These are phyloP conservation scores for Salix viminalis DNA, from an alignment of 345 rosid species.

Conservation along the genomic window DNA sequence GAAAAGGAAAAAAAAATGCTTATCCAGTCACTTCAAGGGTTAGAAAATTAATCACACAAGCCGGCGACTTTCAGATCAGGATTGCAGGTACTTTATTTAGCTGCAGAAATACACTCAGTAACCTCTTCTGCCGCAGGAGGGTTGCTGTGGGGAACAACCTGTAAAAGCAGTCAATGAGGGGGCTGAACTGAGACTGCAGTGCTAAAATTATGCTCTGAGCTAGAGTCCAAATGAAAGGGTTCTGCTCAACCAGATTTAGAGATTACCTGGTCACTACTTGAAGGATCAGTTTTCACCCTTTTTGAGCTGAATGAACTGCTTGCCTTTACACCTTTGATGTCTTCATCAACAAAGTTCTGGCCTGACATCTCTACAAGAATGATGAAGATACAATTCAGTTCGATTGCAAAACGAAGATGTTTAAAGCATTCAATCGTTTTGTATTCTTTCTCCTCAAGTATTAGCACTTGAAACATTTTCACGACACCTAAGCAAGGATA, in stretches of 20 bases:
- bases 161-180: not conserved
- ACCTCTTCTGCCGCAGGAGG: slow-evolving; percentile 3
- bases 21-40: not conserved
- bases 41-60: not conserved
- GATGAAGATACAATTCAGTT: not conserved
- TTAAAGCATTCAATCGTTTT: not conserved
- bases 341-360: slow-evolving; percentile 80
- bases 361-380: slow-evolving; percentile 63
- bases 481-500: not conserved
- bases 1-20: not conserved
- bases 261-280: slow-evolving; percentile 41
- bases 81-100: not conserved
- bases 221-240: not conserved
- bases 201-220: not conserved
- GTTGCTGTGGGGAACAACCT: slow-evolving; percentile 23
- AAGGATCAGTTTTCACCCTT: slow-evolving; percentile 30
- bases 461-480: no score
- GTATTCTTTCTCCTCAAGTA: no score
- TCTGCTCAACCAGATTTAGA: not conserved
- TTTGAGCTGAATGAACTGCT: slow-evolving; percentile 29
- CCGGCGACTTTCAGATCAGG: not conserved
- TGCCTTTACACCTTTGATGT: slow-evolving; percentile 27
- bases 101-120: not conserved
- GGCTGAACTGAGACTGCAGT: not conserved
- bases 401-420: not conserved